These are phyloP conservation scores for Penicillium sp. DNA, from an alignment of 2,329 filamentous ascomycete species.

Conservation along the genomic window DNA sequence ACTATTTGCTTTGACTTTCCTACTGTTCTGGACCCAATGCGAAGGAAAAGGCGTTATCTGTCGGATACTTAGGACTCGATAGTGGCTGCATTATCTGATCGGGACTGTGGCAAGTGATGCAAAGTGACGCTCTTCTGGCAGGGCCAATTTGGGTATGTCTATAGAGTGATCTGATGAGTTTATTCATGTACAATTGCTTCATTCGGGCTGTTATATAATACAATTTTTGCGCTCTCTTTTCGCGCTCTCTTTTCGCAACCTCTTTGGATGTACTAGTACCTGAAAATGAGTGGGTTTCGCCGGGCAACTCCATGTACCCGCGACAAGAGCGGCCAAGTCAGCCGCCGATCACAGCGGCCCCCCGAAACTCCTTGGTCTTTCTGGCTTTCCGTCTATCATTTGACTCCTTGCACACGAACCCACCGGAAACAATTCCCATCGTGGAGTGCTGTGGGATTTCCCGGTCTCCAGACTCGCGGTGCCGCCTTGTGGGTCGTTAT, in stretches of 20 bases:
- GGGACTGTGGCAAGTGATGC: background rate
- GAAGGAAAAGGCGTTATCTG: background rate
- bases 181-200: constrained; percentile 15
- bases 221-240: background rate
- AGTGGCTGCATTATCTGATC: background rate
- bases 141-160: constrained; percentile 9
- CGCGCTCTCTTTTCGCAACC: background rate
- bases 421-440: background rate
- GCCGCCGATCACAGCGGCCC: constrained; percentile 19
- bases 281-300: background rate
- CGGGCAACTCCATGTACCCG: constrained; percentile 19
- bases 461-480: background rate
- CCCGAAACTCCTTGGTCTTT: constrained; percentile 8
- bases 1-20: constrained; percentile 3
- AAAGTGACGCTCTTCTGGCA: constrained; percentile 7
- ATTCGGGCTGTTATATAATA: constrained; percentile 6
- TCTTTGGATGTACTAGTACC: constrained; percentile 9
- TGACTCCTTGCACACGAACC: background rate
- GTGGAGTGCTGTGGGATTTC: background rate
- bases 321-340: constrained; percentile 24
- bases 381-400: constrained; percentile 1
- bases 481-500: constrained; percentile 22
- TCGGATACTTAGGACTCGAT: background rate
- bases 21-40: background rate
- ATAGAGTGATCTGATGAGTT: constrained; percentile 14